Conservation (phyloP, 306 rosid species). For the Fagus crenata region DNA sequence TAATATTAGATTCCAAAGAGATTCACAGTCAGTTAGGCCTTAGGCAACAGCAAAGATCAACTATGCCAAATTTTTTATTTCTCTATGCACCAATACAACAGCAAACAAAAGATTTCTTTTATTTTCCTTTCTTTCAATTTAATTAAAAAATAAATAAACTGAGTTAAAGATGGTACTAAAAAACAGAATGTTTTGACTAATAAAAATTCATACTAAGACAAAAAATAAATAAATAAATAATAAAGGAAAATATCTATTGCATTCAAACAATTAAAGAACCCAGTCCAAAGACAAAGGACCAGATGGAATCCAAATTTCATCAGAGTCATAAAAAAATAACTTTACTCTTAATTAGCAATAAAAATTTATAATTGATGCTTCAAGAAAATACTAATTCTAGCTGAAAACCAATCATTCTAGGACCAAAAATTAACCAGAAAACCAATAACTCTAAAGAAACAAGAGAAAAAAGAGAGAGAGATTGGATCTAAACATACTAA, state of each 20-base stretch:
- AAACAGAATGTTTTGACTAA: neutral
- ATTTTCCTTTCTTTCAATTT: too few species aligned
- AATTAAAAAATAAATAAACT: neutral
- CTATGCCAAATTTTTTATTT: neutral
- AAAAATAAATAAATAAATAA: neutral
- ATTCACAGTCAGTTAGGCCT: neutral
- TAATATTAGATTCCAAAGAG: neutral
- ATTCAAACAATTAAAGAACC: neutral
- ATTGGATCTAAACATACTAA: neutral
- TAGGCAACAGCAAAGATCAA: conserved; percentile 1
- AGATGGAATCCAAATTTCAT: neutral
- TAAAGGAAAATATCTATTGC: neutral
- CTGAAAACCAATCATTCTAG: neutral
- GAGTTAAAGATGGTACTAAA: neutral
- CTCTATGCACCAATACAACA: neutral
- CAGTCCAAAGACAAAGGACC: neutral
- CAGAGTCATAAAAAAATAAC: neutral
- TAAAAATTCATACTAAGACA: too few species aligned
- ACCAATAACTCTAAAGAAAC: neutral
- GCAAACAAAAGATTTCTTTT: conserved; percentile 2
- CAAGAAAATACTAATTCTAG: neutral
- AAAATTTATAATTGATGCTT: too few species aligned
- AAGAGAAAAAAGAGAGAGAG: neutral
- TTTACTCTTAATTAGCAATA: too few species aligned
- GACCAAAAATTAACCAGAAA: neutral